Evolutionary conservation across 257 asterid species (phyloP).

Genomic region (Thymus quinquecostatus): DNA sequence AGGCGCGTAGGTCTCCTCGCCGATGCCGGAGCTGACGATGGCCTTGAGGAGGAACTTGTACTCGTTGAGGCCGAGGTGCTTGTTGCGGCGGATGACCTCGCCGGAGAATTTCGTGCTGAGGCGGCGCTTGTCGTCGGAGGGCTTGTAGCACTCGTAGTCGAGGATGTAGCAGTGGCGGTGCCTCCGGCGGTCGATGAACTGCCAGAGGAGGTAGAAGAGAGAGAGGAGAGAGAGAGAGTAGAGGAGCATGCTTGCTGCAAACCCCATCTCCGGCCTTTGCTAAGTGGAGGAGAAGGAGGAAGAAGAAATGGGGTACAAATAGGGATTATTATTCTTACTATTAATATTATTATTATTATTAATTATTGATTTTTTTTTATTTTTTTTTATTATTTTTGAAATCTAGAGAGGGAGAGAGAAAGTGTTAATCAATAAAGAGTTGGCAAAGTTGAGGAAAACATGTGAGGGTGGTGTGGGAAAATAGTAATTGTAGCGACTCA

Average conservation of each 20-base stretch:
- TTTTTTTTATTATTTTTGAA: too few species aligned
- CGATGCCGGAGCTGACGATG: slow-evolving; percentile 85
- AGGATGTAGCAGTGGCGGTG: slow-evolving; percentile 66
- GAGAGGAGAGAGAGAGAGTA: slow-evolving; percentile 50
- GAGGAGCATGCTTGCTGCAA: slow-evolving; percentile 20
- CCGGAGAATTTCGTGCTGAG: slow-evolving; percentile 67
- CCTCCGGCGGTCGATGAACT: slow-evolving; percentile 32
- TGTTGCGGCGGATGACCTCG: slow-evolving; percentile 68
- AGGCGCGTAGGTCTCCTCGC: slow-evolving; percentile 89
- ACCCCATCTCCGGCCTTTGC: slow-evolving; percentile 42
- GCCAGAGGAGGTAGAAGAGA: slow-evolving; percentile 38
- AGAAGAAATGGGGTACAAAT: neutral
- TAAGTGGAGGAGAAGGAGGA: neutral
- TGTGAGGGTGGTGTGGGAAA: slow-evolving; percentile 43
- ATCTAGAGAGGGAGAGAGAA: neutral
- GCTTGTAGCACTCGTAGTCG: slow-evolving; percentile 76
- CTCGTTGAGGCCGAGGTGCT: slow-evolving; percentile 68
- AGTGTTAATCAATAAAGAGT: slow-evolving; percentile 12
- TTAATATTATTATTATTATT: too few species aligned
- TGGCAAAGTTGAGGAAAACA: slow-evolving; percentile 31
- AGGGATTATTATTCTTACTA: neutral
- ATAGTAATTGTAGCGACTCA: slow-evolving; percentile 44
- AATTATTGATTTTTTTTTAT: too few species aligned
- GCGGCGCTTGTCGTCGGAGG: slow-evolving; percentile 50
- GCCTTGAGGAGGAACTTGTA: slow-evolving; percentile 80